Evolutionary conservation across 2,329 filamentous ascomycete species (phyloP).

Genomic region (Scytalidium lignicola): DNA sequence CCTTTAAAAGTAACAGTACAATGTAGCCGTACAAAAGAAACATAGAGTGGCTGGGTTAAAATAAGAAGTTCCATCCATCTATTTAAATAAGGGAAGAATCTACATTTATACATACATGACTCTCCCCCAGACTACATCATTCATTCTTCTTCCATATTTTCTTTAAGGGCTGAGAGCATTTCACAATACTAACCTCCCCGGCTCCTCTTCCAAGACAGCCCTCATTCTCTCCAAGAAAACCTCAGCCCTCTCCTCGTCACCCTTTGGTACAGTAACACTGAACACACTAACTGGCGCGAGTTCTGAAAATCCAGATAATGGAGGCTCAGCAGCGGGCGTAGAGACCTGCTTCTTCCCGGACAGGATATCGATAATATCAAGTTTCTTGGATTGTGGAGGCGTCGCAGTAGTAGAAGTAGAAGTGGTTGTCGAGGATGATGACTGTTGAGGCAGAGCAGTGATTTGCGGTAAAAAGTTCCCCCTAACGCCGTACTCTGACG

Average conservation of each 20-base stretch:
- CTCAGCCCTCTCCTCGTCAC: slow-evolving; percentile 75
- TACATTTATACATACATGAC: too few relatives aligned
- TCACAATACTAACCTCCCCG: slow-evolving; percentile 66
- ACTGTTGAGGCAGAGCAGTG: slow-evolving; percentile 42
- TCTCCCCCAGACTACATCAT: too few relatives aligned
- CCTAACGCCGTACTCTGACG: slow-evolving; percentile 47
- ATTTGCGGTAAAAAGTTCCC: slow-evolving; percentile 71
- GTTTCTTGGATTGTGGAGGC: too few relatives aligned
- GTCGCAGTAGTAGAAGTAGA: too few relatives aligned
- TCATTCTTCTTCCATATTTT: too few relatives aligned
- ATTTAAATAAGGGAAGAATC: too few relatives aligned
- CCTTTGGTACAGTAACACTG: slow-evolving; percentile 70
- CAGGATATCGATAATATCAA: slow-evolving; percentile 82
- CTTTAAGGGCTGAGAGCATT: not conserved
- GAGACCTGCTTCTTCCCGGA: slow-evolving; percentile 38
- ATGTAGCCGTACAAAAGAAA: too few relatives aligned
- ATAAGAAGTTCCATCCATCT: too few relatives aligned
- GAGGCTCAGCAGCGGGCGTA: not conserved
- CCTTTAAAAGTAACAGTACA: too few relatives aligned
- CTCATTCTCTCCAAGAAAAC: slow-evolving; percentile 85
- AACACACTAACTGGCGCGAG: slow-evolving; percentile 66
- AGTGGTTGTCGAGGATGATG: slow-evolving; percentile 25
- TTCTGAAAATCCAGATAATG: not conserved
- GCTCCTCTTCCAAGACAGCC: slow-evolving; percentile 73
- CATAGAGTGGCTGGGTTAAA: too few relatives aligned